Evolutionary conservation across 2,329 filamentous ascomycete genomes (phyloP).

Genomic region (Neopestalotiopsis sp.): DNA sequence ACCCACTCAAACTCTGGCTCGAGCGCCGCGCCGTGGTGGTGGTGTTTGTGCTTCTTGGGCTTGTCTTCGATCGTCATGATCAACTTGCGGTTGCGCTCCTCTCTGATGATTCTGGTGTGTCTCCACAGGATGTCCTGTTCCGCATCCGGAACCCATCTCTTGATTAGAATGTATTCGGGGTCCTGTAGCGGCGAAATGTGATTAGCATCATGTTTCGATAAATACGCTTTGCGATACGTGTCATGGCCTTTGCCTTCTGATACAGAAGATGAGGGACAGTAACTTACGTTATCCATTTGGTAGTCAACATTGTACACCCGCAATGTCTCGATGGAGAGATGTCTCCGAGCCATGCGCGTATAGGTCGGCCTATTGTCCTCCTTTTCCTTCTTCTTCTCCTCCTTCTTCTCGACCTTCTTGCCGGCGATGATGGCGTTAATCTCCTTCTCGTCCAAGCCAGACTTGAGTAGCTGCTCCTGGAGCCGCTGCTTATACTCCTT

Average conservation of each 20-base stretch:
- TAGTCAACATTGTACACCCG: constrained; percentile 61
- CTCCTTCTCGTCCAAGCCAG: constrained; percentile 63
- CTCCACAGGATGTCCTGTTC: constrained; percentile 76
- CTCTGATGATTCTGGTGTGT: constrained; percentile 71
- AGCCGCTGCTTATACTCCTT: constrained; percentile 61
- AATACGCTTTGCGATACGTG: neutral
- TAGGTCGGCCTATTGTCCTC: constrained; percentile 56
- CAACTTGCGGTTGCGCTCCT: constrained; percentile 52
- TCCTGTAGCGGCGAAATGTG: constrained; percentile 51
- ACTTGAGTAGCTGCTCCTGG: constrained; percentile 62
- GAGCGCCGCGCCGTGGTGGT: constrained; percentile 41
- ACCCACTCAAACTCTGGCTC: constrained; percentile 61
- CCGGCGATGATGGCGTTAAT: constrained; percentile 61
- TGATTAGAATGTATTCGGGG: constrained; percentile 74
- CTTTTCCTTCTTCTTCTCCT: constrained; percentile 41
- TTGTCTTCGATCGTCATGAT: constrained; percentile 53
- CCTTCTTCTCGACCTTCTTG: constrained; percentile 56
- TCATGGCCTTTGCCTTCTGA: neutral
- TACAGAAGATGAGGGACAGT: neutral
- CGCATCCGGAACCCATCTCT: constrained; percentile 73
- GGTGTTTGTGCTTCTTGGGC: constrained; percentile 44
- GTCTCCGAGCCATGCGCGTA: constrained; percentile 66
- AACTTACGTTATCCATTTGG: constrained; percentile 60
- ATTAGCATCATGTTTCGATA: neutral
- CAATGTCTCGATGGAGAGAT: constrained; percentile 68